Evolutionary conservation across 495 filamentous ascomycete species (phyloP).

Genomic region (Beverwykella pulmonaria): DNA sequence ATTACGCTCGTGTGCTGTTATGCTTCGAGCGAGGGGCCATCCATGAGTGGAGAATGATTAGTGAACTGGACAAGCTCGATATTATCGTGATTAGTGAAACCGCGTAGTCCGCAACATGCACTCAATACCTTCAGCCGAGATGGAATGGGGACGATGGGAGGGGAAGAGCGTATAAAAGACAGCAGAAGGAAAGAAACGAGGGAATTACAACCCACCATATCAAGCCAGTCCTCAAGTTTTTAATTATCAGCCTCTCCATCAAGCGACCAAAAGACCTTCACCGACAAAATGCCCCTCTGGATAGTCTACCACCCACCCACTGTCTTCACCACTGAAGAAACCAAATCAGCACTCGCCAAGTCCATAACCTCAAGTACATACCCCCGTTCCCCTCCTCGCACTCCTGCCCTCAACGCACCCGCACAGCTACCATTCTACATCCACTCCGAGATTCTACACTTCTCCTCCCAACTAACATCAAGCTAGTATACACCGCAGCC

Average conservation of each 20-base stretch:
- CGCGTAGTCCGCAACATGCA: background rate
- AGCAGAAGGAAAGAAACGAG: too few species aligned
- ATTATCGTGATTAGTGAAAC: slow-evolving; percentile 1
- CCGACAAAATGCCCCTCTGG: slow-evolving; percentile 1
- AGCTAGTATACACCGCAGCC: slow-evolving; percentile 42
- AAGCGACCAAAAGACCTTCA: background rate
- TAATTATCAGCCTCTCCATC: background rate
- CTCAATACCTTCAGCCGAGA: background rate
- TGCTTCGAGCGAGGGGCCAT: too few species aligned
- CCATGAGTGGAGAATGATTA: background rate
- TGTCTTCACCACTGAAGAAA: background rate
- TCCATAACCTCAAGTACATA: slow-evolving; percentile 15
- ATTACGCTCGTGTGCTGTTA: too few species aligned
- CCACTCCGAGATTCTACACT: slow-evolving; percentile 34
- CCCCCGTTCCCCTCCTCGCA: slow-evolving; percentile 50
- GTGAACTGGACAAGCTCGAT: slow-evolving; percentile 1
- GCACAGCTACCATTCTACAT: too few species aligned
- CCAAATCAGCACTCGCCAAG: background rate
- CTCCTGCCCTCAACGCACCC: too few species aligned
- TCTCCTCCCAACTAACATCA: slow-evolving; percentile 39
- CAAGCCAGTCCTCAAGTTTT: too few species aligned
- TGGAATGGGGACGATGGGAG: too few species aligned
- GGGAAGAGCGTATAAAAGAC: background rate
- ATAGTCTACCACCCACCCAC: background rate
- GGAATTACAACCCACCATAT: too few species aligned